phyloP scores from a whole-genome alignment of 73 alveolate genomes.

The Effrenium voratum region DNA sequence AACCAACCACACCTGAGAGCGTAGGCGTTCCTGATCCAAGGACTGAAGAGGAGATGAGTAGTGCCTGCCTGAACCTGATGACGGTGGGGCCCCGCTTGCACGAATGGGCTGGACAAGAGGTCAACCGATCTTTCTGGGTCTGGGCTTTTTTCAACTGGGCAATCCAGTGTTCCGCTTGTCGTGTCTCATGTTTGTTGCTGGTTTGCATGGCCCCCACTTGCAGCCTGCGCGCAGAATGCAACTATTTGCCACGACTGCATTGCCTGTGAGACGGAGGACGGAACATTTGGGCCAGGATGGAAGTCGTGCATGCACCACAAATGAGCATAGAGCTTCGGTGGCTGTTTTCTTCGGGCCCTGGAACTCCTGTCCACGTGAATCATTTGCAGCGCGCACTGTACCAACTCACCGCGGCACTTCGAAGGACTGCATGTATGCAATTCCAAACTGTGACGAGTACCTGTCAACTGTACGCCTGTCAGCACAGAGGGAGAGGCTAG shows the following conservation, averaged over 20 bases:
- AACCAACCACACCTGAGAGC: neutral
- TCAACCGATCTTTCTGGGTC: too few species aligned
- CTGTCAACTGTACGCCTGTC: neutral
- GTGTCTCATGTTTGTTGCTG: neutral
- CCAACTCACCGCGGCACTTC: neutral
- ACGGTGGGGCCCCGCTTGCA: neutral
- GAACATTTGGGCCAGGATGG: neutral
- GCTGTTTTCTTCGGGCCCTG: neutral
- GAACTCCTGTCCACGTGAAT: neutral
- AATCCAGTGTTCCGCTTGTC: neutral
- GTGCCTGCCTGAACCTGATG: constrained; percentile 26
- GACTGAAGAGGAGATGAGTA: constrained; percentile 41
- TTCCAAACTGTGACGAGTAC: constrained; percentile 39
- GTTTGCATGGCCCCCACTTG: neutral
- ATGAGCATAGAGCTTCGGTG: neutral
- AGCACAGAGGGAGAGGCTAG: neutral
- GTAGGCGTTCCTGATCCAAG: neutral
- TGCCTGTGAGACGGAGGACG: constrained; percentile 42
- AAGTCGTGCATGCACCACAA: neutral
- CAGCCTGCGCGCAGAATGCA: constrained; percentile 4
- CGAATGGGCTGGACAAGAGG: neutral
- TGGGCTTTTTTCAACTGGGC: too few species aligned
- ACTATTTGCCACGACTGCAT: constrained; percentile 47
- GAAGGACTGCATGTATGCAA: constrained; percentile 44
- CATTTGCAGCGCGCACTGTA: neutral